Evolutionary conservation across 805 yeast genomes (phyloP).

Genomic region (Priceomyces carsonii): DNA sequence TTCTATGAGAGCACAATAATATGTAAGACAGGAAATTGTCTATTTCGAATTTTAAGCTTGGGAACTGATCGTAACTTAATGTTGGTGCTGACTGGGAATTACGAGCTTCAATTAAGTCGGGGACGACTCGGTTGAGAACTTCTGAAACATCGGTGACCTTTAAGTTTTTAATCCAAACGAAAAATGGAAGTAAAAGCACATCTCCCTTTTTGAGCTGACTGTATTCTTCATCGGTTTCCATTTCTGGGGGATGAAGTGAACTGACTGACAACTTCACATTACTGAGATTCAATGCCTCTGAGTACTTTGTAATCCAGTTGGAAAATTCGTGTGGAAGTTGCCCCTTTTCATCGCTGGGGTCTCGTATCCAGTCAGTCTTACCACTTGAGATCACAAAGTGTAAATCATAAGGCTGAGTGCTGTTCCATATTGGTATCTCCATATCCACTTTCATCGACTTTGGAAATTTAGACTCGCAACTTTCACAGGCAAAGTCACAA

Average conservation of each 20-base stretch:
- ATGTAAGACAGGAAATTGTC: conserved; percentile 46
- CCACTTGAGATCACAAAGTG: conserved; percentile 86
- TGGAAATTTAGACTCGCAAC: conserved; percentile 58
- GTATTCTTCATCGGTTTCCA: conserved; percentile 42
- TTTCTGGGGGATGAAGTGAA: conserved; percentile 50
- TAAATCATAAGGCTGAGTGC: conserved; percentile 66
- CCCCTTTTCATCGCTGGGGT: conserved; percentile 51
- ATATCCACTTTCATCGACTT: conserved; percentile 42
- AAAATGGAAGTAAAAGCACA: conserved; percentile 69
- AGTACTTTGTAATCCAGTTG: conserved; percentile 29
- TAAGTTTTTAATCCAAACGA: conserved; percentile 64
- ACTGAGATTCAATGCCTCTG: conserved; percentile 19
- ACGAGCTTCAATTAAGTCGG: conserved; percentile 28
- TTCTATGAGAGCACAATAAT: conserved; percentile 83
- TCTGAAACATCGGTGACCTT: conserved; percentile 40
- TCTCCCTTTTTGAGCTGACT: conserved; percentile 50
- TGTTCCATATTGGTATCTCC: conserved; percentile 56
- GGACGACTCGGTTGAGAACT: conserved; percentile 47
- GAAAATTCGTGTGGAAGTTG: conserved; percentile 49
- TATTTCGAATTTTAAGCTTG: conserved; percentile 34
- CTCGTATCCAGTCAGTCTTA: conserved; percentile 79
- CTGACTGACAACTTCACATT: conserved; percentile 54
- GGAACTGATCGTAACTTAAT: conserved; percentile 12
- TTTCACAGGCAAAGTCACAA: conserved; percentile 54
- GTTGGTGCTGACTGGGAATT: conserved; percentile 5